Evolutionary conservation across 257 asterid species (phyloP).

Genomic region (Cinchona pubescens): DNA sequence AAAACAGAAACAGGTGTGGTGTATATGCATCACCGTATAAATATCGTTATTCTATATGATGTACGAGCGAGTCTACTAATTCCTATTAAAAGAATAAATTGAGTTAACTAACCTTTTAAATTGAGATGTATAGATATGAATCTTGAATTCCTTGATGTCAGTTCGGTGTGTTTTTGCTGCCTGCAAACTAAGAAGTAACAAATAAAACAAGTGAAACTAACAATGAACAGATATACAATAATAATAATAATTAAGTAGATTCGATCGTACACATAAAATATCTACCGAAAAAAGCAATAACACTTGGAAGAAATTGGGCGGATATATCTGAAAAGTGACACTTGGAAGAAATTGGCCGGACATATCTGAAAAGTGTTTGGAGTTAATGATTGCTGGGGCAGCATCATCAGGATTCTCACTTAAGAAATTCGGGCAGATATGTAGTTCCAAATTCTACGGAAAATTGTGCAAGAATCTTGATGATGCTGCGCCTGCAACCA

Average conservation of each 20-base stretch:
- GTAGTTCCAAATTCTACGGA: background rate
- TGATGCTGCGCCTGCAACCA: constrained; percentile 37
- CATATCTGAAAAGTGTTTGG: background rate
- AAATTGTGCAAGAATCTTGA: constrained; percentile 30
- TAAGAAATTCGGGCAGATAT: background rate
- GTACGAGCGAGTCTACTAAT: background rate
- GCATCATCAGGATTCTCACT: constrained; percentile 52
- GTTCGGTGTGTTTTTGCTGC: background rate
- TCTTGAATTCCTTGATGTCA: background rate
- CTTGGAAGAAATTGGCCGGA: background rate
- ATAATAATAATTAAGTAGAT: background rate
- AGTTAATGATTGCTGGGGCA: constrained; percentile 35
- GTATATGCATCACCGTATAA: background rate
- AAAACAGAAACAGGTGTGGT: background rate
- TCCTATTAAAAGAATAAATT: background rate
- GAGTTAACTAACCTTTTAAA: constrained; percentile 12
- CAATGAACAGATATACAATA: too few relatives aligned
- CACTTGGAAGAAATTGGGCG: background rate
- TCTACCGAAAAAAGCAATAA: background rate
- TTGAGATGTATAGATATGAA: too few relatives aligned
- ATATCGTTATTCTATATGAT: too few relatives aligned
- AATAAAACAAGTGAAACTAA: too few relatives aligned
- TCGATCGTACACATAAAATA: constrained; percentile 16
- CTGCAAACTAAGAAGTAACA: background rate
- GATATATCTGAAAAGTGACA: too few relatives aligned